These are phyloP conservation scores for Kurtzmaniella natalensis DNA, from an alignment of 1,139 yeast genomes.

Conservation along the genomic window DNA sequence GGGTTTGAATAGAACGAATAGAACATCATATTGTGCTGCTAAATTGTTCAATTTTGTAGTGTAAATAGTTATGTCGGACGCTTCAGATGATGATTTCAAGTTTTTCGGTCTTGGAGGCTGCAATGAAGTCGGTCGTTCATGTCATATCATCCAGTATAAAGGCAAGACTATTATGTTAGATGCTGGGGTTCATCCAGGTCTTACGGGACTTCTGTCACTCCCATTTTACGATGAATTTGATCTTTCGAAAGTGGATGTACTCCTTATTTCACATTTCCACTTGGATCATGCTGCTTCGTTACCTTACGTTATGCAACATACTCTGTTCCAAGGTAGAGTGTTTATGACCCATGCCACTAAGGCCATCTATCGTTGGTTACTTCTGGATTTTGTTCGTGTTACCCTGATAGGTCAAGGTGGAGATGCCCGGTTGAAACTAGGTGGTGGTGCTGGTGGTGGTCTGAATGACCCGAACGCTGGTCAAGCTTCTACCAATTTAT, in stretches of 20 bases:
- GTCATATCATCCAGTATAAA: slow-evolving; percentile 87
- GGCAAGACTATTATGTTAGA: slow-evolving; percentile 97
- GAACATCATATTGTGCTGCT: too few species aligned
- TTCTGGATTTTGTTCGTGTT: slow-evolving; percentile 91
- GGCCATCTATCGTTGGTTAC: slow-evolving; percentile 92
- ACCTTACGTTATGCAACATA: slow-evolving; percentile 97
- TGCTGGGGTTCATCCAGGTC: slow-evolving; percentile 98
- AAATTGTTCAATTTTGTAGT: too few species aligned
- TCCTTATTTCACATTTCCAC: slow-evolving; percentile 90
- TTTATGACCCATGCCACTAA: slow-evolving; percentile 99
- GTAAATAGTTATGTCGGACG: slow-evolving; percentile 17
- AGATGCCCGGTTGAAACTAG: slow-evolving; percentile 21
- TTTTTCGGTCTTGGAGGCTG: slow-evolving; percentile 99
- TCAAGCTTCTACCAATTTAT: slow-evolving; percentile 48
- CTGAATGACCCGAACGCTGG: slow-evolving; percentile 17
- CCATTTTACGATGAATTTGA: slow-evolving; percentile 97
- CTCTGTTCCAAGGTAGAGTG: slow-evolving; percentile 89
- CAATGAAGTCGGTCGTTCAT: slow-evolving; percentile 94
- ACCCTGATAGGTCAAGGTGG: slow-evolving; percentile 61
- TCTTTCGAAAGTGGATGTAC: slow-evolving; percentile 76
- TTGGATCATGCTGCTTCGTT: slow-evolving; percentile 96
- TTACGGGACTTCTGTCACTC: slow-evolving; percentile 80
- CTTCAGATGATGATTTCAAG: slow-evolving; percentile 45
- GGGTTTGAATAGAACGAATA: too few species aligned
- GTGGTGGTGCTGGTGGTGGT: slow-evolving; percentile 18